These are phyloP conservation scores for Drechslera avenae DNA, from an alignment of 2,329 filamentous ascomycete genomes.

Conservation along the genomic window DNA sequence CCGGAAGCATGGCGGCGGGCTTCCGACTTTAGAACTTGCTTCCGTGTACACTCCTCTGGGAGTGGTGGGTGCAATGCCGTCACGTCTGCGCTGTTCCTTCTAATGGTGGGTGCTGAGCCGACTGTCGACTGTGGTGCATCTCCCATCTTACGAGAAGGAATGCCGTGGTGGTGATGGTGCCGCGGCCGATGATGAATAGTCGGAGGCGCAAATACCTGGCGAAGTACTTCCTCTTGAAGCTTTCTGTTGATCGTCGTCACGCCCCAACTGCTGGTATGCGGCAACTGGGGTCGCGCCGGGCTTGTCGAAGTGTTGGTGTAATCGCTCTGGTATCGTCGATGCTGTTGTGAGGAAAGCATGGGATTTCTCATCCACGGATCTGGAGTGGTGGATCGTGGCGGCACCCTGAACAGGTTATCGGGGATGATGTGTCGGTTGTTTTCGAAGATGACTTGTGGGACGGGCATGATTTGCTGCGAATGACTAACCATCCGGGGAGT, in stretches of 20 bases:
- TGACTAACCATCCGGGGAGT: conserved; percentile 66
- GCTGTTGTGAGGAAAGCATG: conserved; percentile 38
- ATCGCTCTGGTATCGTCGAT: conserved; percentile 46
- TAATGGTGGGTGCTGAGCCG: conserved; percentile 41
- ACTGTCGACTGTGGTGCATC: conserved; percentile 33
- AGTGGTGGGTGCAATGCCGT: conserved; percentile 32
- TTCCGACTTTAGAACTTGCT: conserved; percentile 51
- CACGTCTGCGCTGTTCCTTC: conserved; percentile 49
- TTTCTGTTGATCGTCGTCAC: conserved; percentile 89
- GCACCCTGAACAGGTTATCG: conserved; percentile 74
- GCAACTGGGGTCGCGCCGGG: conserved; percentile 50
- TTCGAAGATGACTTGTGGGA: conserved; percentile 90
- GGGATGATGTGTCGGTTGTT: conserved; percentile 95
- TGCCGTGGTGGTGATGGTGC: conserved; percentile 67
- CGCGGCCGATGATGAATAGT: conserved; percentile 81
- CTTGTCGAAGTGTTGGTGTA: conserved; percentile 30
- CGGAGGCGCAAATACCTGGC: conserved; percentile 86
- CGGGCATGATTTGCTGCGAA: conserved; percentile 73
- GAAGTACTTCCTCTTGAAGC: conserved; percentile 87
- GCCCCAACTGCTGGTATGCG: conserved; percentile 71
- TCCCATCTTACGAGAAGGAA: conserved; percentile 56
- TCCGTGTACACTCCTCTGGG: conserved; percentile 47
- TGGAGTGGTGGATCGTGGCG: conserved; percentile 51
- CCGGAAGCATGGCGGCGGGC: conserved; percentile 43
- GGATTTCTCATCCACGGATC: conserved; percentile 42